These are phyloP conservation scores for Chamaecyparis obtusa DNA, from an alignment of 75 land plant genomes.

Conservation along the genomic window DNA sequence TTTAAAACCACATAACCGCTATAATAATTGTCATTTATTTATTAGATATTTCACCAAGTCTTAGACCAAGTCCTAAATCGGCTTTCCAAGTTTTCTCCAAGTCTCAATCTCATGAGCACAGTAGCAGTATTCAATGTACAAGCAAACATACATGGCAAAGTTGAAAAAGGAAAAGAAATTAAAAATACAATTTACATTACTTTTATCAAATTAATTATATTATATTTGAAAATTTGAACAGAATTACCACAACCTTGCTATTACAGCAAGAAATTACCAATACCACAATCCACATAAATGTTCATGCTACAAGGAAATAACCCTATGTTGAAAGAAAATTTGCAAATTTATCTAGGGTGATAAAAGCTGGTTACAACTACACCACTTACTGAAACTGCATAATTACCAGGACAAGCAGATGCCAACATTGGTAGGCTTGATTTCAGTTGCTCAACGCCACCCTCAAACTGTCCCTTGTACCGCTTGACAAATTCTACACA, in stretches of 20 bases:
- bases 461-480: conserved; percentile 36
- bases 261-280: background rate
- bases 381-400: background rate
- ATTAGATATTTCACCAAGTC: too few relatives aligned
- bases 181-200: background rate
- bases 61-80: too few relatives aligned
- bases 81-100: too few relatives aligned
- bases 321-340: background rate
- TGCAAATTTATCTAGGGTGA: background rate
- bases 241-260: background rate
- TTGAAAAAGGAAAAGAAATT: background rate
- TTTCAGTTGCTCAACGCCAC: conserved; percentile 14
- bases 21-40: too few relatives aligned
- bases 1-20: too few relatives aligned
- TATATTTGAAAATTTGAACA: background rate
- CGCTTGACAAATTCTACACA: conserved; percentile 82
- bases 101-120: too few relatives aligned
- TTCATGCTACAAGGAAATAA: background rate
- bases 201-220: background rate
- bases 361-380: background rate
- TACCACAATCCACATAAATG: background rate
- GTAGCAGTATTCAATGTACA: background rate
- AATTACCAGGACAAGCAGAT: conserved; percentile 92
- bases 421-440: conserved; percentile 70
- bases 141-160: background rate